These are phyloP conservation scores for Globisporangium viniferum DNA, from an alignment of 352 stramenopile species.

Conservation along the genomic window DNA sequence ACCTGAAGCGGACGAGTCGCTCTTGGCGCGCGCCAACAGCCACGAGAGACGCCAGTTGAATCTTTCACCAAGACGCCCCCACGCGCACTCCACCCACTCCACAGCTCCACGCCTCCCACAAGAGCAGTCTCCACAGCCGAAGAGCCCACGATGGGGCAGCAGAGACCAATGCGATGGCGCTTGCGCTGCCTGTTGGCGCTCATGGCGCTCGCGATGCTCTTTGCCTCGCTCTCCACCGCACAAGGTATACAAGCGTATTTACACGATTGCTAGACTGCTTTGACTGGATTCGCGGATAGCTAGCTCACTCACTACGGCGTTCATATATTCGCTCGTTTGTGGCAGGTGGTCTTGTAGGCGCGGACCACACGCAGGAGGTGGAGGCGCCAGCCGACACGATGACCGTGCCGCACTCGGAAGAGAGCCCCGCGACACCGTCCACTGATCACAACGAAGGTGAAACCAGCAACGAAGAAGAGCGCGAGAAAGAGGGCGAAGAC, in stretches of 20 bases:
- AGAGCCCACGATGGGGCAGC: not conserved
- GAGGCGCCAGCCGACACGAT: slow-evolving; percentile 7
- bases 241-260: not conserved
- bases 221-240: not conserved
- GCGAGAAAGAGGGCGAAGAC: slow-evolving; percentile 8
- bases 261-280: not conserved
- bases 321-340: not conserved
- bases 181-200: not conserved
- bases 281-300: too few species aligned
- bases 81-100: too few species aligned
- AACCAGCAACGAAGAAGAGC: not conserved
- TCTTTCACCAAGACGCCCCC: not conserved
- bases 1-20: not conserved
- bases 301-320: not conserved
- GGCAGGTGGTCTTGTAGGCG: not conserved
- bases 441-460: not conserved
- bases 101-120: too few species aligned
- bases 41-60: not conserved
- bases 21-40: not conserved
- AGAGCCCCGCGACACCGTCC: not conserved
- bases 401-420: not conserved
- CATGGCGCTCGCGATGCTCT: slow-evolving; percentile 19
- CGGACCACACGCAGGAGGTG: not conserved
- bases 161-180: not conserved
- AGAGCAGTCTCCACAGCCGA: not conserved